Evolutionary conservation across 176 grass and related monocot species (phyloP).

Genomic region (Oryza meridionalis): DNA sequence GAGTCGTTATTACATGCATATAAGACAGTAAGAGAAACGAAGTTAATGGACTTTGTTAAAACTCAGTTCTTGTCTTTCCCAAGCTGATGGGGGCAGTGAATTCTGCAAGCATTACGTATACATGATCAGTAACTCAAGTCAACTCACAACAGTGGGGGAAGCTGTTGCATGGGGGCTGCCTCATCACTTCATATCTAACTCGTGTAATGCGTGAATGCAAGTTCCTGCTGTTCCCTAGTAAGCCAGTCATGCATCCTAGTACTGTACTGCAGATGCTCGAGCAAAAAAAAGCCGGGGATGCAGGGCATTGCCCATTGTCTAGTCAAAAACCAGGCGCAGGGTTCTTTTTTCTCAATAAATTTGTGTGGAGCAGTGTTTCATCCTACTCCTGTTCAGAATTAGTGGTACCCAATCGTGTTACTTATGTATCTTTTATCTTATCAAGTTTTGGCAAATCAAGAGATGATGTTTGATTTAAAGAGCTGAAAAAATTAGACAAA

Average conservation of each 20-base stretch:
- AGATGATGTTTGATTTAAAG: too few species aligned
- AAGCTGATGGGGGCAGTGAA: neutral
- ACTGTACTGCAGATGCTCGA: neutral
- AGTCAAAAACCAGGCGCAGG: slow-evolving; percentile 3
- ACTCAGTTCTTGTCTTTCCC: neutral
- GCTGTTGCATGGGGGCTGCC: neutral
- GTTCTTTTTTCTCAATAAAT: neutral
- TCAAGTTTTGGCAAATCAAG: too few species aligned
- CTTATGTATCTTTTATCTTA: too few species aligned
- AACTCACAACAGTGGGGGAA: neutral
- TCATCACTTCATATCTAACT: neutral
- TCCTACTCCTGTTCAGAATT: too few species aligned
- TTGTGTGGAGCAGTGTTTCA: neutral
- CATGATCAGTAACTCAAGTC: neutral
- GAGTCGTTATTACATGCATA: too few species aligned
- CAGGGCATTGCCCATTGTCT: neutral
- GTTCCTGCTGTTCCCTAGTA: neutral
- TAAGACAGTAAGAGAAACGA: too few species aligned
- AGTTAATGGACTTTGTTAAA: neutral
- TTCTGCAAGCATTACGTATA: neutral
- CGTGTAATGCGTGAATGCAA: neutral
- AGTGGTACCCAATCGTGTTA: too few species aligned
- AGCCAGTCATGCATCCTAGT: neutral
- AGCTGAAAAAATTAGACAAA: too few species aligned
- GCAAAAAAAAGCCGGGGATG: neutral